phyloP scores from a whole-genome alignment of 768 basidiomycete genomes.

The Mycena vitilis region DNA sequence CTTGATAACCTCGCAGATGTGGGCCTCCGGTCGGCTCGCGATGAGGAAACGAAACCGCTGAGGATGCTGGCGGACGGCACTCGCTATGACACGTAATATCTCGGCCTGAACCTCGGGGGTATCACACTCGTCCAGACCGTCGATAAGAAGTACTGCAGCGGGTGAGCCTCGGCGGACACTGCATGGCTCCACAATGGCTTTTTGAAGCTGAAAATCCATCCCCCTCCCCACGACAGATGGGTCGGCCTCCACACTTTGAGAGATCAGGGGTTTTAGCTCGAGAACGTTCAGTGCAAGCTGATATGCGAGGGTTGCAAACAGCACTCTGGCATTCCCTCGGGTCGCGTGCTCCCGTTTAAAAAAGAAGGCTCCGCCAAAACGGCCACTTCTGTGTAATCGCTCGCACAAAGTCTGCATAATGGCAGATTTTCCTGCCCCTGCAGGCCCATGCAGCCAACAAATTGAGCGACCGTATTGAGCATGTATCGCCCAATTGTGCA shows the following conservation, averaged over 20 bases:
- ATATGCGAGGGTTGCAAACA: constrained; percentile 2
- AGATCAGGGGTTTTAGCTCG: not conserved
- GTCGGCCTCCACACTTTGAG: not conserved
- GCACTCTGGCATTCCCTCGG: not conserved
- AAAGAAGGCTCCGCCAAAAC: constrained; percentile 6
- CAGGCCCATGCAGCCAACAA: not conserved
- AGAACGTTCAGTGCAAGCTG: not conserved
- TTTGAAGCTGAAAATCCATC: not conserved
- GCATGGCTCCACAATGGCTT: constrained; percentile 1
- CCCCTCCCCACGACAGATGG: not conserved
- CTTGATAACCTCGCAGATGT: not conserved
- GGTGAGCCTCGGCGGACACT: not conserved
- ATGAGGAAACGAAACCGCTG: not conserved
- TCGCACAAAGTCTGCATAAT: not conserved
- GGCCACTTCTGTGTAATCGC: not conserved
- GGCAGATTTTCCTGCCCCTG: constrained; percentile 11
- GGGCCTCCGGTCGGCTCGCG: constrained; percentile 2
- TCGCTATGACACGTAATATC: not conserved
- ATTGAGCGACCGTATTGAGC: not conserved
- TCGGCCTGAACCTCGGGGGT: not conserved
- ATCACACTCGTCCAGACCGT: not conserved
- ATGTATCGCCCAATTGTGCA: constrained; percentile 4
- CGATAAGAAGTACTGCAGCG: no score
- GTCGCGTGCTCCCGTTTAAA: constrained; percentile 1
- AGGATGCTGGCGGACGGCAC: not conserved